These are phyloP conservation scores for Glycyrrhiza uralensis DNA, from an alignment of 306 rosid genomes.

Conservation along the genomic window DNA sequence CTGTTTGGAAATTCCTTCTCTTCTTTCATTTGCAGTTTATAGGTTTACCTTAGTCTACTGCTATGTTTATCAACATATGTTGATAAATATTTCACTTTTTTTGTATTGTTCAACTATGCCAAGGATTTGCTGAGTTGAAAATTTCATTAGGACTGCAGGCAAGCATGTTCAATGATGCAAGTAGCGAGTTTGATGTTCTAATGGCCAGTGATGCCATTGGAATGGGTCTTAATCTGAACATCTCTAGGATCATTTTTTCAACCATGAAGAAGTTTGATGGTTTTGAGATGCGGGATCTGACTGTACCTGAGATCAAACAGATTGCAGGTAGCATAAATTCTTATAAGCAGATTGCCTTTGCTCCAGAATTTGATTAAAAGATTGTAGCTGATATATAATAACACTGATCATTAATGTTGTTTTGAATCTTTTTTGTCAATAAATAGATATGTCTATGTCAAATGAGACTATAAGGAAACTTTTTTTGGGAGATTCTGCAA, in stretches of 20 bases:
- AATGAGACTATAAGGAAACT: neutral
- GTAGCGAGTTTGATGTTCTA: conserved; percentile 90
- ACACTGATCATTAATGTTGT: neutral
- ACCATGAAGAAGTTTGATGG: conserved; percentile 84
- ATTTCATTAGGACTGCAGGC: conserved; percentile 77
- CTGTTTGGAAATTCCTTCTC: conserved; percentile 11
- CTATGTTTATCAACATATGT: neutral
- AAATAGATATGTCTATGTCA: neutral
- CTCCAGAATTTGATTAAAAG: conserved; percentile 18
- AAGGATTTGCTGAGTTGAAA: conserved; percentile 37
- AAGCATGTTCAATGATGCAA: conserved; percentile 77
- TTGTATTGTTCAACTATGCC: conserved; percentile 9
- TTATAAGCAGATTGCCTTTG: neutral
- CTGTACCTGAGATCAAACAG: conserved; percentile 85
- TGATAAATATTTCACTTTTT: conserved; percentile 23
- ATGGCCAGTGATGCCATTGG: conserved; percentile 98
- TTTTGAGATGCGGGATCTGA: conserved; percentile 62
- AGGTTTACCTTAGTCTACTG: conserved; percentile 9
- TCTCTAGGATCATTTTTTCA: conserved; percentile 93
- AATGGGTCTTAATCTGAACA: conserved; percentile 98
- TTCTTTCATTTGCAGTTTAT: neutral
- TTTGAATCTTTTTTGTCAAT: neutral
- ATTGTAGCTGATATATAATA: conserved; percentile 6
- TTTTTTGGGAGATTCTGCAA: neutral
- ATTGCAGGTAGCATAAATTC: conserved; percentile 66